Percentiles rank a stretch among this genome's conserved stretches.
Evolutionary conservation across 2,329 filamentous ascomycete genomes (phyloP).

Genomic region (Ophiocordyceps unilateralis): DNA sequence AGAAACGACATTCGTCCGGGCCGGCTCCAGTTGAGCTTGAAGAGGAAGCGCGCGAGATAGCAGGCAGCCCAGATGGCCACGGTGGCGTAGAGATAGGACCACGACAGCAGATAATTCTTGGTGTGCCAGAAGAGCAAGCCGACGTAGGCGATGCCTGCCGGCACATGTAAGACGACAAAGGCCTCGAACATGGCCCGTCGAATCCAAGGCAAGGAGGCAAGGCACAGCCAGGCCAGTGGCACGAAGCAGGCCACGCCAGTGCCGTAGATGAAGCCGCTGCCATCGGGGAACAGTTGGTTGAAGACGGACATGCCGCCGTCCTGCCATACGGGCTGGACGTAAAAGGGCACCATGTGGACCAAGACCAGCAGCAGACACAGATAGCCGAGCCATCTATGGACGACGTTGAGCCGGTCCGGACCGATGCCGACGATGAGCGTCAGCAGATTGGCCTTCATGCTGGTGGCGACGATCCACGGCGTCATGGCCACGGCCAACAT

Average conservation of each 20-base stretch:
- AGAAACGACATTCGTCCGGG: constrained; percentile 66
- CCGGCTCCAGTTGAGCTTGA: constrained; percentile 80
- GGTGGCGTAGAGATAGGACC: constrained; percentile 74
- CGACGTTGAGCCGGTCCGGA: constrained; percentile 78
- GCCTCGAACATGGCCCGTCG: constrained; percentile 68
- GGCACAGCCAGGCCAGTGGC: constrained; percentile 65
- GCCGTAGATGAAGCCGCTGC: constrained; percentile 60
- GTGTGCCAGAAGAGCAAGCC: constrained; percentile 91
- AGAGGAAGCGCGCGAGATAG: constrained; percentile 56
- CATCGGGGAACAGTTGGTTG: constrained; percentile 46
- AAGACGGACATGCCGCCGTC: constrained; percentile 57
- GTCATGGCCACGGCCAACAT: constrained; percentile 88
- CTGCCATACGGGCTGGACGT: constrained; percentile 74
- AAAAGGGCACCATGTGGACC: constrained; percentile 78
- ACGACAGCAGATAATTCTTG: constrained; percentile 78
- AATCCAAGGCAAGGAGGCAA: constrained; percentile 68
- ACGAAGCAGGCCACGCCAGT: constrained; percentile 70
- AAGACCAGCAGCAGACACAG: constrained; percentile 68
- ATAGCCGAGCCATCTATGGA: constrained; percentile 86
- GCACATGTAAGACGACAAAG: constrained; percentile 69
- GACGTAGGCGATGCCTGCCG: constrained; percentile 64
- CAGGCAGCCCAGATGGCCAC: constrained; percentile 63
- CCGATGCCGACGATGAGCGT: constrained; percentile 76
- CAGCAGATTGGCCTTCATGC: constrained; percentile 81
- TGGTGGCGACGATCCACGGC: constrained; percentile 80